Conservation (phyloP, 2,329 filamentous ascomycete species). For the Aspergillaceae sp. region DNA sequence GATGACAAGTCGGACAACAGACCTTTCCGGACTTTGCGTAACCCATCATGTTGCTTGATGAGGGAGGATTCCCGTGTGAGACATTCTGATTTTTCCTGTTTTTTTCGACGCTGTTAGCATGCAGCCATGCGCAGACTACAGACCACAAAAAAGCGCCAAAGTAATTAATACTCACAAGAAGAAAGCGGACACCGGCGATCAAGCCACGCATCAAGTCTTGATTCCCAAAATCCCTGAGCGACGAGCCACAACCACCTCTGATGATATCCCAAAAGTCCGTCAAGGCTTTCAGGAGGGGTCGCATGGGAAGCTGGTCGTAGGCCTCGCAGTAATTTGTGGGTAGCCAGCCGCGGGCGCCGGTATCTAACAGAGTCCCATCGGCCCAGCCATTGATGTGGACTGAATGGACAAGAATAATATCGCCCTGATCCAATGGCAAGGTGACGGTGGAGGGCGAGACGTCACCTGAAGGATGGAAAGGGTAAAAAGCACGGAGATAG, state of each 20-base stretch:
- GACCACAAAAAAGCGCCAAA: no score
- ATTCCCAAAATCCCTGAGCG: constrained; percentile 71
- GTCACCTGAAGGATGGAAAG: constrained; percentile 71
- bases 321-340: constrained; percentile 97
- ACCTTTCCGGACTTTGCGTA: constrained; percentile 76
- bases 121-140: no score
- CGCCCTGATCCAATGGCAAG: constrained; percentile 77
- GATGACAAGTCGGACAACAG: constrained; percentile 82
- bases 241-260: constrained; percentile 65
- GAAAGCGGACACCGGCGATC: constrained; percentile 82
- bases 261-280: constrained; percentile 90
- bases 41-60: constrained; percentile 63
- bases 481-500: constrained; percentile 88
- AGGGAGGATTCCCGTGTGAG: constrained; percentile 70
- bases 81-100: constrained; percentile 77
- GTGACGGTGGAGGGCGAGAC: constrained; percentile 81
- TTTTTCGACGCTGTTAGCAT: neutral
- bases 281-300: constrained; percentile 72
- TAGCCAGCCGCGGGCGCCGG: constrained; percentile 85
- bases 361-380: constrained; percentile 79
- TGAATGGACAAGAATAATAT: constrained; percentile 88
- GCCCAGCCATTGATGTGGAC: constrained; percentile 98
- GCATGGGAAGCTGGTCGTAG: constrained; percentile 83
- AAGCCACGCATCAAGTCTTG: constrained; percentile 92
- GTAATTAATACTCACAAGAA: constrained; percentile 57